Percentiles rank a stretch among this genome's conserved stretches.
Evolutionary conservation across 805 yeast species (phyloP).

Genomic region (Priceomyces carsonii): DNA sequence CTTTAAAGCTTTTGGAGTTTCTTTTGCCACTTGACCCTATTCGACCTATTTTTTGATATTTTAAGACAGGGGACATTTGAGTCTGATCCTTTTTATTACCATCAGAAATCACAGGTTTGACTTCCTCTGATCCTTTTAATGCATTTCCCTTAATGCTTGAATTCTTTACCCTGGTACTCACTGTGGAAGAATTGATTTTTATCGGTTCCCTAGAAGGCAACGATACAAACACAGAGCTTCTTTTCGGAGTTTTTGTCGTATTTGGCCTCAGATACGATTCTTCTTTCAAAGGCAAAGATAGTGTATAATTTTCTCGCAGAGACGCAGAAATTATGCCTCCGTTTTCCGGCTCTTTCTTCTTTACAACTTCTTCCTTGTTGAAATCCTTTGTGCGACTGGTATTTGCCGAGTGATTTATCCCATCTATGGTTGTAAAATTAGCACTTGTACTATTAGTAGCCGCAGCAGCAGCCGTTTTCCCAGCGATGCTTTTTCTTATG

Average conservation of each 20-base stretch:
- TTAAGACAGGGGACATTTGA: too few species aligned
- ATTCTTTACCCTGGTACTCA: neutral
- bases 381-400: too few species aligned
- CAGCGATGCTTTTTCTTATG: constrained; percentile 46
- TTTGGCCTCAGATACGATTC: neutral
- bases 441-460: neutral
- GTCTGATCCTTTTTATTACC: too few species aligned
- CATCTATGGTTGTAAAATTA: neutral
- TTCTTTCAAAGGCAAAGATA: constrained; percentile 1
- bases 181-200: constrained; percentile 21
- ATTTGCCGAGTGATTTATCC: too few species aligned
- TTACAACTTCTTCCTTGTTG: constrained; percentile 13
- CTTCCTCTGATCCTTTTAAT: too few species aligned
- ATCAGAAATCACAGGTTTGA: too few species aligned
- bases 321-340: neutral
- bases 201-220: constrained; percentile 42
- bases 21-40: too few species aligned
- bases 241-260: constrained; percentile 24
- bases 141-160: constrained; percentile 1
- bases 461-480: constrained; percentile 17
- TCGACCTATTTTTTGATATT: too few species aligned
- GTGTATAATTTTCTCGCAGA: neutral
- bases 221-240: constrained; percentile 36
- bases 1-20: too few species aligned
- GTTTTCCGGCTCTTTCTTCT: constrained; percentile 5